Conservation (phyloP, 306 rosid genomes). For the Quercus mongolica region DNA sequence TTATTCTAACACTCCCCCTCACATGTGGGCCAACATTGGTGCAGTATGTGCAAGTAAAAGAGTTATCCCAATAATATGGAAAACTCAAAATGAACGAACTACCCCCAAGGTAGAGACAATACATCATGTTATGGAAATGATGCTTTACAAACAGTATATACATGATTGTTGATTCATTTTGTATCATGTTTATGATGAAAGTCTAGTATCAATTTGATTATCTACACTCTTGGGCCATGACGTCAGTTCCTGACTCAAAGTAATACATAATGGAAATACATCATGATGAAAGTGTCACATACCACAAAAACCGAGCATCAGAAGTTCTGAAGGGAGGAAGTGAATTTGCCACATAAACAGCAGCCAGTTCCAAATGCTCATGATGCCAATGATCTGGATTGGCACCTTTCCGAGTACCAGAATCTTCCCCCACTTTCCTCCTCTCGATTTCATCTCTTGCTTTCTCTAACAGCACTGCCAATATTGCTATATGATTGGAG, state of each 20-base stretch:
- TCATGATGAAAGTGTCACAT: slow-evolving; percentile 26
- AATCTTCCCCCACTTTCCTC: slow-evolving; percentile 38
- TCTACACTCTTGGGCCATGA: neutral
- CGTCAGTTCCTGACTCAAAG: neutral
- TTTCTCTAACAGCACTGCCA: slow-evolving; percentile 72
- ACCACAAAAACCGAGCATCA: slow-evolving; percentile 68
- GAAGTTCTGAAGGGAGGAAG: slow-evolving; percentile 45
- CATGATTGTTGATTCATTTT: neutral
- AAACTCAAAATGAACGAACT: neutral
- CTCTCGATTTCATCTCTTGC: slow-evolving; percentile 51
- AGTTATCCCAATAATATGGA: neutral
- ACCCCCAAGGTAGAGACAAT: neutral
- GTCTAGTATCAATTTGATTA: neutral
- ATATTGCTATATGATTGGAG: slow-evolving; percentile 48
- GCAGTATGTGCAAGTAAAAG: neutral
- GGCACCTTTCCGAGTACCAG: slow-evolving; percentile 30
- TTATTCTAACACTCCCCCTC: too few species aligned
- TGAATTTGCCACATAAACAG: slow-evolving; percentile 58
- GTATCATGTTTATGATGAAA: neutral
- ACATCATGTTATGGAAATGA: neutral
- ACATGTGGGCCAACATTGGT: neutral
- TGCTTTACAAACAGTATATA: neutral
- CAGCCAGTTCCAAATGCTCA: slow-evolving; percentile 66
- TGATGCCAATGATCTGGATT: slow-evolving; percentile 63
- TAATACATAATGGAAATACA: neutral